Conservation (phyloP, 495 filamentous ascomycete species). For the Margaritispora aquatica region DNA sequence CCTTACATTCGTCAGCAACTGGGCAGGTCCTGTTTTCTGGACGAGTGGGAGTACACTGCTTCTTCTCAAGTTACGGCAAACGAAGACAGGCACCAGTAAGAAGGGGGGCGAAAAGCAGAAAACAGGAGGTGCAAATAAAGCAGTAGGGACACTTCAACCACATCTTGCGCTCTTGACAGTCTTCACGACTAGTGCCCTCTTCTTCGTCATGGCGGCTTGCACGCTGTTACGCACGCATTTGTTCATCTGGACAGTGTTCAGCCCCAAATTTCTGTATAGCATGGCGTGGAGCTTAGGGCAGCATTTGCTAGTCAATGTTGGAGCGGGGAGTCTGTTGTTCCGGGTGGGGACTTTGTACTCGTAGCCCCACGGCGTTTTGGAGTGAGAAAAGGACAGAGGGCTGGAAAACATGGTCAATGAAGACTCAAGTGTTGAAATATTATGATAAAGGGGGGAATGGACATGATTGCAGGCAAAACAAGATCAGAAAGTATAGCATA, state of each 20-base stretch:
- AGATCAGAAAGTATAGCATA: no score
- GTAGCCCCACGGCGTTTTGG: no score
- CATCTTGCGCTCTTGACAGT: slow-evolving; percentile 59
- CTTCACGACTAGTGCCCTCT: slow-evolving; percentile 51
- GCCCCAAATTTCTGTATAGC: slow-evolving; percentile 89
- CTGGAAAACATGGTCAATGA: no score
- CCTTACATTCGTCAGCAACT: slow-evolving; percentile 83
- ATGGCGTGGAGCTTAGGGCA: slow-evolving; percentile 81
- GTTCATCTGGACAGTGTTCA: slow-evolving; percentile 99
- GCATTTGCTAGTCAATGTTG: slow-evolving; percentile 67
- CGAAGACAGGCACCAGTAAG: neutral
- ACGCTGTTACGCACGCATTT: slow-evolving; percentile 78
- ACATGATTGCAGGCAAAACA: neutral
- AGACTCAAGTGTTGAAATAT: no score
- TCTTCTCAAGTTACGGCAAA: slow-evolving; percentile 7
- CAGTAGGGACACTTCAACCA: slow-evolving; percentile 26
- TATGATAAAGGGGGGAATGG: neutral
- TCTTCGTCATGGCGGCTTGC: slow-evolving; percentile 84
- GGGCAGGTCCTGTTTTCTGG: slow-evolving; percentile 91
- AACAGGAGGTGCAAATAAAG: neutral
- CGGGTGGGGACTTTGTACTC: slow-evolving; percentile 36
- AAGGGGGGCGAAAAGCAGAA: neutral
- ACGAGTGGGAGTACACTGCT: slow-evolving; percentile 26
- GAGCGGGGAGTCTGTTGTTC: slow-evolving; percentile 48
- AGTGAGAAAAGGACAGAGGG: no score